Evolutionary conservation across 148 eudicot genomes (phyloP).

Genomic region (Bassia scoparia): DNA sequence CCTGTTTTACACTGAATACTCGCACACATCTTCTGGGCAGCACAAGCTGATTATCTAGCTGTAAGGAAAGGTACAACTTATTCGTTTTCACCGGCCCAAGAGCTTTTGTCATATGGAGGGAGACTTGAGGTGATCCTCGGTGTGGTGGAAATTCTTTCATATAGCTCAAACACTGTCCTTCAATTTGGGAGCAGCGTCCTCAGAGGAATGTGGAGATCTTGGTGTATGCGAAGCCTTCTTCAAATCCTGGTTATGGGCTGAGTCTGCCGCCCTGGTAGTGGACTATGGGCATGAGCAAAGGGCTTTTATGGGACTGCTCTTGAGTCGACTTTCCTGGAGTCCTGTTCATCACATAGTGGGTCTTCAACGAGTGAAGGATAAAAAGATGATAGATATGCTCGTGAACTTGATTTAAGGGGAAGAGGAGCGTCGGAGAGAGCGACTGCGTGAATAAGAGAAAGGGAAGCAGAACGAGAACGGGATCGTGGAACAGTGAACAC

Average conservation of each 20-base stretch:
- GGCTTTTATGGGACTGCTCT: constrained; percentile 62
- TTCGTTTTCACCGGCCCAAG: constrained; percentile 69
- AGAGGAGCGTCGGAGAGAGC: constrained; percentile 67
- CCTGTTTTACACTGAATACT: constrained; percentile 62
- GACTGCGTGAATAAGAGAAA: constrained; percentile 60
- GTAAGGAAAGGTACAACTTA: constrained; percentile 57
- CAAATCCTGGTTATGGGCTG: constrained; percentile 93
- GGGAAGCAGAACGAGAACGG: constrained; percentile 58
- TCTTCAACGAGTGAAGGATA: constrained; percentile 62
- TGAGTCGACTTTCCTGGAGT: constrained; percentile 61
- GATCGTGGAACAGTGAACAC: constrained; percentile 58
- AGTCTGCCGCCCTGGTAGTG: constrained; percentile 98
- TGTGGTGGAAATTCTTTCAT: constrained; percentile 50
- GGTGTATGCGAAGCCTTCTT: constrained; percentile 57
- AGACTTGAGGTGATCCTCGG: constrained; percentile 71
- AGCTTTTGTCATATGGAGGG: constrained; percentile 66
- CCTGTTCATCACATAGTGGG: constrained; percentile 46
- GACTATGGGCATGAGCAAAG: constrained; percentile 87
- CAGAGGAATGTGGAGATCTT: constrained; percentile 63
- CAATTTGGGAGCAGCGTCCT: constrained; percentile 94
- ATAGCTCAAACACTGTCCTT: constrained; percentile 61
- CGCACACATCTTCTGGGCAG: constrained; percentile 92
- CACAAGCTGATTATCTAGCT: constrained; percentile 94
- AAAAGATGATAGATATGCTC: constrained; percentile 56
- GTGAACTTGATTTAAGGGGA: constrained; percentile 70